Evolutionary conservation across 257 asterid genomes (phyloP).

Genomic region (Ballota nigra): DNA sequence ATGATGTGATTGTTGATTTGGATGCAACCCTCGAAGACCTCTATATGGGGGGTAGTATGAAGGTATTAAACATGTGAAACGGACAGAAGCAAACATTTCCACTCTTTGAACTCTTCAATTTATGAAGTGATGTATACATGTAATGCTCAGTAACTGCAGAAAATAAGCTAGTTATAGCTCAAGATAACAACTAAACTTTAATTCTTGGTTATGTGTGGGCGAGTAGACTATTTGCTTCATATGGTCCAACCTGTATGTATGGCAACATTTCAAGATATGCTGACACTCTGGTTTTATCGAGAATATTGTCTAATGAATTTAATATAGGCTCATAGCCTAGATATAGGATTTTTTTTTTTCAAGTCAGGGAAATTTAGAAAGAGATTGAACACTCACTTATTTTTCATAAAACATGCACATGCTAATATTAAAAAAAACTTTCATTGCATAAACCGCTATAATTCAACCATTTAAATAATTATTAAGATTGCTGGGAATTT

Average conservation of each 20-base stretch:
- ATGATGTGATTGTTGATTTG: conserved; percentile 87
- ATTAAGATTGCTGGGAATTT: not conserved
- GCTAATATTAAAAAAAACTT: not conserved
- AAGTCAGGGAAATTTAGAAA: too few relatives aligned
- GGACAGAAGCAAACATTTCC: not conserved
- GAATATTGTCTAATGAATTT: not conserved
- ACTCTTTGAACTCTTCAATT: not conserved
- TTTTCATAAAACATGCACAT: not conserved
- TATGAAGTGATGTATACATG: not conserved
- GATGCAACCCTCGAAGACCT: conserved; percentile 95
- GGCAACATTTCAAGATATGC: not conserved
- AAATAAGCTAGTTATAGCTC: not conserved
- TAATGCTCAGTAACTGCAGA: not conserved
- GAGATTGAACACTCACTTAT: not conserved
- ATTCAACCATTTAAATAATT: not conserved
- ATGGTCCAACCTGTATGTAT: not conserved
- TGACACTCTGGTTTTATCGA: not conserved
- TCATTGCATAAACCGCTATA: not conserved
- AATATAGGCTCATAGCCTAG: not conserved
- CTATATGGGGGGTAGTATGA: conserved; percentile 89
- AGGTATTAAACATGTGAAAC: conserved; percentile 49
- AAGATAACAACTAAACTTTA: not conserved
- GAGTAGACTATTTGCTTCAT: not conserved
- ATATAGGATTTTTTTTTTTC: too few relatives aligned
- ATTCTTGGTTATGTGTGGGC: not conserved